A percentile compares a stretch with the other conserved stretches of the same genome.
Evolutionary conservation across 352 stramenopile genomes (phyloP).

Genomic region (Globisporangium polare): DNA sequence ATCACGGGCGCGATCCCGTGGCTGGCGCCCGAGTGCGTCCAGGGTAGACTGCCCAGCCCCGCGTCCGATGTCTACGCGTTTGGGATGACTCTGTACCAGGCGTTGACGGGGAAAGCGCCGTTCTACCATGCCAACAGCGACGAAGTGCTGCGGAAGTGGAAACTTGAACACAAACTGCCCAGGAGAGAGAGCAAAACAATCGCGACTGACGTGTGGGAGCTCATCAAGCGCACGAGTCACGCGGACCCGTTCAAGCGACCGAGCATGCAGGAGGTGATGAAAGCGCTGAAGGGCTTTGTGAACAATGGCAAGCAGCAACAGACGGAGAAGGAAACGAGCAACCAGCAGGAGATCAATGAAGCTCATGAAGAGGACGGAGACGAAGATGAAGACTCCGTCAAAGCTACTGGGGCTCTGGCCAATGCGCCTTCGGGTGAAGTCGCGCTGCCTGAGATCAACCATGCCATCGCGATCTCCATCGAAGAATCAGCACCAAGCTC

Average conservation of each 20-base stretch:
- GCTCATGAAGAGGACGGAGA: background rate
- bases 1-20: conserved; percentile 9
- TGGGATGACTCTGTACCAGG: conserved; percentile 20
- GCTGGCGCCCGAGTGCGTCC: conserved; percentile 16
- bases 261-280: background rate
- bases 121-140: conserved; percentile 9
- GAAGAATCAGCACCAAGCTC: background rate
- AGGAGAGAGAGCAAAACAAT: background rate
- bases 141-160: conserved; percentile 1
- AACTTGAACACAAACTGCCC: background rate
- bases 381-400: background rate
- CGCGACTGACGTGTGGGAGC: background rate
- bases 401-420: background rate
- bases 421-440: background rate
- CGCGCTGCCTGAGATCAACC: background rate
- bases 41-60: conserved; percentile 15
- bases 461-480: background rate
- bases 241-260: background rate
- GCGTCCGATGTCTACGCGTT: conserved; percentile 21
- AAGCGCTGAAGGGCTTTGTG: background rate
- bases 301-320: background rate
- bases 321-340: background rate
- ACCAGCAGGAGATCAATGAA: background rate
- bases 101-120: conserved; percentile 8
- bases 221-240: conserved; percentile 1